phyloP scores from a whole-genome alignment of 2,329 filamentous ascomycete genomes.

The Zymoseptoria pseudotritici region DNA sequence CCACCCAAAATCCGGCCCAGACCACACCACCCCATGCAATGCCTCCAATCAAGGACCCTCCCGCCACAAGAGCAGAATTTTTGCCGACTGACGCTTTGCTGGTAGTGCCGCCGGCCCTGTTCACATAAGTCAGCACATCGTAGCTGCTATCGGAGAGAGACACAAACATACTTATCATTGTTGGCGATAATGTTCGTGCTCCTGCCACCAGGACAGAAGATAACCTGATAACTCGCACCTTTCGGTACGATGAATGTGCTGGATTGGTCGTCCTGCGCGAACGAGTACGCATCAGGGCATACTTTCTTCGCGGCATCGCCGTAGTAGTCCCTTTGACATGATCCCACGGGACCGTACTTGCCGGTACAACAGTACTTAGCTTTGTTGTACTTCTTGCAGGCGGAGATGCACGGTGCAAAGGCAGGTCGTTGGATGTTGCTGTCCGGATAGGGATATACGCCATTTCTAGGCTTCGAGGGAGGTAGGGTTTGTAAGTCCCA shows the following conservation, averaged over 20 bases:
- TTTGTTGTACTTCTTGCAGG: constrained; percentile 61
- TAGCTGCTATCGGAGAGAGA: not conserved
- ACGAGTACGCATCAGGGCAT: constrained; percentile 81
- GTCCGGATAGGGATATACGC: constrained; percentile 74
- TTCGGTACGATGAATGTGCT: constrained; percentile 51
- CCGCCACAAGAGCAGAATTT: constrained; percentile 6
- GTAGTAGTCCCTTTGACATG: constrained; percentile 62
- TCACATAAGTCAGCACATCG: not conserved
- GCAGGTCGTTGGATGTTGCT: constrained; percentile 60
- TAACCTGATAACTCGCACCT: constrained; percentile 69
- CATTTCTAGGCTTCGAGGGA: constrained; percentile 63
- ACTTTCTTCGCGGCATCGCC: constrained; percentile 62
- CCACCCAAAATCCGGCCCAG: constrained; percentile 3
- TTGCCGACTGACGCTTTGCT: constrained; percentile 11
- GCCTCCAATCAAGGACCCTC: constrained; percentile 15
- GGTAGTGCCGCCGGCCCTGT: constrained; percentile 4
- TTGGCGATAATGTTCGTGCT: constrained; percentile 42
- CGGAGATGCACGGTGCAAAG: constrained; percentile 72
- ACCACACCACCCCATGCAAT: constrained; percentile 4
- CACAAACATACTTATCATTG: constrained; percentile 13
- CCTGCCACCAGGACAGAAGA: constrained; percentile 62
- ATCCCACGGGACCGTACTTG: constrained; percentile 53
- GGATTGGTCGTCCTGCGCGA: constrained; percentile 52
- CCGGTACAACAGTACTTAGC: constrained; percentile 71
- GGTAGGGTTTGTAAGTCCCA: constrained; percentile 66